Evolutionary conservation across 768 basidiomycete species (phyloP), one percentile per base, ranked within the genome.

Genomic region (Amanita molliuscula): DNA sequence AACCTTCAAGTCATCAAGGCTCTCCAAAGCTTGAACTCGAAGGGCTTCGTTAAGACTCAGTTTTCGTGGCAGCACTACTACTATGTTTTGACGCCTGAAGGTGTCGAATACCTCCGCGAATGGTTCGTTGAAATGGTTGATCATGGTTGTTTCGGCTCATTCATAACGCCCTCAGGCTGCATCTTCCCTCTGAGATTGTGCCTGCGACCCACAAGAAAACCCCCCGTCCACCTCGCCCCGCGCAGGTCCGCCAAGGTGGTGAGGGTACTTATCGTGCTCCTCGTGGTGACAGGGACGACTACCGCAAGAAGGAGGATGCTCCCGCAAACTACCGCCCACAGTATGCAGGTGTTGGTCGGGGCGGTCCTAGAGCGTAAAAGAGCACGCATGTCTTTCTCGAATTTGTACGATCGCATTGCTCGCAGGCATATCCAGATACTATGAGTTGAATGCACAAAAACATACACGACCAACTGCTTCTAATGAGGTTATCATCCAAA

Each of bases 1-100:
- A 82, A 83, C 59, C 77, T 82, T 47, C 69, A 83, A 56, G 81
- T 82, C 54, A 82, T 83, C 69, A 83, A 82, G 69, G 79, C 79
- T 44, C 70, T 81, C 63, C 81, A 82, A 59, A 81, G 79, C 67
- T 67, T 83, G 58, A 82, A 76, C 56, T 82, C 79, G 37, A 76
- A 68, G 65, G 94, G 95, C 50, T 82, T 75, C 68, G 92, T 98
- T 74, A 97, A 97, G 82, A 99, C 96, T 59, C 95, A 92, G 66
- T 98, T 98, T 78, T 92, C 88, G 44, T 99, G 96, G 96, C 93
- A 97, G 65, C 96, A 82, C 78, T 99, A 96, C 73, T 99, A 98
- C 75, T 99, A 98, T 73, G 79, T 82, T 62, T 78, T 99, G 63
- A 99, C 94, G 60, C 84, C 91, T 47, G 96, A 98, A 69, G 96